phyloP scores from a whole-genome alignment of 169 alveolate genomes.

The Plasmodium ovale region DNA sequence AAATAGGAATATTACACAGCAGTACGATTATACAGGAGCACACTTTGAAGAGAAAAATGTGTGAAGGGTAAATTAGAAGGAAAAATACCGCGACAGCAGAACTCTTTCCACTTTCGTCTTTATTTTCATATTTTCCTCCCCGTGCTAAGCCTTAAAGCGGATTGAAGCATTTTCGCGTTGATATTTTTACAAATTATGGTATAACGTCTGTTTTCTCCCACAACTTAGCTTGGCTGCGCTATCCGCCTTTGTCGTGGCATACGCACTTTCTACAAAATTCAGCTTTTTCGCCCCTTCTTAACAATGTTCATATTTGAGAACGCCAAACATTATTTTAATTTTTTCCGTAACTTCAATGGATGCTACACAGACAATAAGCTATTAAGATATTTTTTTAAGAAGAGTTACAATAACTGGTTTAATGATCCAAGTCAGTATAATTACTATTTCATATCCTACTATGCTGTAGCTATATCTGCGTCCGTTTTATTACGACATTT shows the following conservation, averaged over 20 bases:
- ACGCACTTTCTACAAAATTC: too few species aligned
- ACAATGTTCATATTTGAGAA: slow-evolving; percentile 70
- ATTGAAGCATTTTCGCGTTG: not conserved
- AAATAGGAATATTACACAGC: too few species aligned
- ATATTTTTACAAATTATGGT: slow-evolving; percentile 4
- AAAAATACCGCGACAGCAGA: too few species aligned
- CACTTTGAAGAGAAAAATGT: too few species aligned
- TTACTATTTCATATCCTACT: slow-evolving; percentile 81
- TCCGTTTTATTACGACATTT: slow-evolving; percentile 48
- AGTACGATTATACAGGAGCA: too few species aligned
- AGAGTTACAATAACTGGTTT: slow-evolving; percentile 85
- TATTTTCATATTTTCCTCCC: too few species aligned
- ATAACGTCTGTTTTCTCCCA: not conserved
- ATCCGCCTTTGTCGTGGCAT: too few species aligned
- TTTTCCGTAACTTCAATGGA: slow-evolving; percentile 75
- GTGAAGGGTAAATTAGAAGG: too few species aligned
- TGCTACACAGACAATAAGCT: slow-evolving; percentile 84
- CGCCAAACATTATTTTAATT: slow-evolving; percentile 71
- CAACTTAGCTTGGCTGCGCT: too few species aligned
- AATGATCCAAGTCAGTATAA: slow-evolving; percentile 87
- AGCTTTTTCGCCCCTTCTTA: not conserved
- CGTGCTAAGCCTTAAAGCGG: too few species aligned
- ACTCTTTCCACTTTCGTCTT: too few species aligned
- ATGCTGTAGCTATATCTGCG: slow-evolving; percentile 62
- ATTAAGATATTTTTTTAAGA: slow-evolving; percentile 82